Base-by-base conservation (phyloP, 148 eudicot genomes). In the Limonium bicolor region DNA sequence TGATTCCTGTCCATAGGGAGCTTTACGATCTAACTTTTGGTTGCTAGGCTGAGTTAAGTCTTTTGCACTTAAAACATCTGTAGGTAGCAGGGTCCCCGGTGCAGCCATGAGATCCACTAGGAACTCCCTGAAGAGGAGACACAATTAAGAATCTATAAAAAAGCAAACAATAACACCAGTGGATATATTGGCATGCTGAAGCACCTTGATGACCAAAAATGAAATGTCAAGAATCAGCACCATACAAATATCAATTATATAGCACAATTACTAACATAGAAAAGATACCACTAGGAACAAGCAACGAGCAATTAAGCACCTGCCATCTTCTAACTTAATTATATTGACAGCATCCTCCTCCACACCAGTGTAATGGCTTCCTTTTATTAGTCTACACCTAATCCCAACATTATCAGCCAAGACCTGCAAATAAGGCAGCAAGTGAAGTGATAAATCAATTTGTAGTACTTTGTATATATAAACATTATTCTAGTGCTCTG, bases 61-160 rank as follows among this genome's bases (percentile, higher is more conserved):
- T 51, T 62, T 72, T 10, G 55, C 56, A 55, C 72, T 80, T 32
- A 70, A 66, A 36, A 62, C 62, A 63, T 90, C 95, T 12, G 79
- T 78, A 16, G 99, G 95, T 67, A 90, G 75, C 28, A 80, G 71
- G 34, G 95, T 76, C 52, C 99, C 99, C 6, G 99, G 99, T 48
- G 77, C 99, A 54, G 93, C 95, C 99, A 90, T 90, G 65, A 90
- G 93, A 69, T 90, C 99, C 66, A 90, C 99, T 70, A 90, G 57
- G 60, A 68, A 90, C 64, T 90, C 99, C 49, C 99, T 84, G 78
- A 31, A 72, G n/a, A n/a, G n/a, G n/a, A n/a, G n/a, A n/a, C n/a
- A n/a, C n/a, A n/a, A n/a, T n/a, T n/a, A n/a, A n/a, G n/a, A n/a
- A n/a, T n/a, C n/a, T n/a, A n/a, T n/a, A n/a, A n/a, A n/a, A n/a